A percentile compares a stretch with the other conserved stretches of the same genome.
phyloP scores from a whole-genome alignment of 1,284 basidiomycete genomes.

The Fereydounia khargensis region DNA sequence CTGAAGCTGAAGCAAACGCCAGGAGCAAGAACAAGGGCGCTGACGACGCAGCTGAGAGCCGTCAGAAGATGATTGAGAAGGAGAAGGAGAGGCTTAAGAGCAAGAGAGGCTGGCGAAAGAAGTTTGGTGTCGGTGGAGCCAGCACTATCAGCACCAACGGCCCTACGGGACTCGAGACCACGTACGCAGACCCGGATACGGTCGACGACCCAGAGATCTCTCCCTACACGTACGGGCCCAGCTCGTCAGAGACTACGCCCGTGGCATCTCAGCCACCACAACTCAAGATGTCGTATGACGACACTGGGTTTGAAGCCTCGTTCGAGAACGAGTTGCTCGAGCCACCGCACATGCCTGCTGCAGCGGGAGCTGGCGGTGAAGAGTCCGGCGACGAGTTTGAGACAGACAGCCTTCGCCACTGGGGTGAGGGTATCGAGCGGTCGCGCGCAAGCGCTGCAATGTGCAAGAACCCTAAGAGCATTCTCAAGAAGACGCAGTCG shows the following conservation, averaged over 20 bases:
- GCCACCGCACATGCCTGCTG: conserved; percentile 65
- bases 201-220: conserved; percentile 1
- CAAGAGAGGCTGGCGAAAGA: conserved; percentile 53
- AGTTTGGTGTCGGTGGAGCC: conserved; percentile 56
- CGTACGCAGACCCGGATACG: conserved; percentile 20
- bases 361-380: conserved; percentile 48
- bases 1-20: conserved; percentile 64
- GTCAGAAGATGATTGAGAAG: conserved; percentile 60
- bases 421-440: conserved; percentile 70
- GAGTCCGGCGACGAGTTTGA: conserved; percentile 63
- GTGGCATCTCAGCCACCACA: conserved; percentile 20
- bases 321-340: conserved; percentile 74
- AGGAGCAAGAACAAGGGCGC: conserved; percentile 58
- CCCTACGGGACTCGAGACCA: conserved; percentile 43
- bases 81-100: conserved; percentile 58
- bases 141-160: conserved; percentile 27
- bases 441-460: conserved; percentile 65
- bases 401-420: conserved; percentile 56
- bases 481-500: conserved; percentile 67
- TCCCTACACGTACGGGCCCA: not conserved
- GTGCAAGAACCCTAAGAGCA: conserved; percentile 73
- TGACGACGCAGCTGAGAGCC: conserved; percentile 59
- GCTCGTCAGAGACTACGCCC: conserved; percentile 6
- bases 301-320: conserved; percentile 64
- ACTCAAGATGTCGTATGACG: conserved; percentile 51